Conservation (phyloP, 2,329 filamentous ascomycete genomes). For the Exophiala aquamarina region DNA sequence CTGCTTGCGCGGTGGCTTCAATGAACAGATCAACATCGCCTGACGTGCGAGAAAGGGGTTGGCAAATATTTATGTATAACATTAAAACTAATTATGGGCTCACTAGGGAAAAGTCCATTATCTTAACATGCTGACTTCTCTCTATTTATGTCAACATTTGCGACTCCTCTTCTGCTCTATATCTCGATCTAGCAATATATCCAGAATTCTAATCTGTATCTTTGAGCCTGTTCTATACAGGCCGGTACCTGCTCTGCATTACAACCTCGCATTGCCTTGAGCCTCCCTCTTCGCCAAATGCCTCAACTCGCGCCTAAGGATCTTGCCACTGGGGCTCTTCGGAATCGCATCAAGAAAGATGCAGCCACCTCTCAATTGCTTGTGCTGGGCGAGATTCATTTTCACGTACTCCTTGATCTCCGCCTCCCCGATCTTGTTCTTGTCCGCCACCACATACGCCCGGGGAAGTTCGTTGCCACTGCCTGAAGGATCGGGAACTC, state of each 20-base stretch:
- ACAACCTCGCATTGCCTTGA: slow-evolving; percentile 16
- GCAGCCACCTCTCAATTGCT: slow-evolving; percentile 38
- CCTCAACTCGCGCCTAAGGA: slow-evolving; percentile 36
- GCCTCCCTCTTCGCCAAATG: slow-evolving; percentile 29
- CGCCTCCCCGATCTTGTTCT: slow-evolving; percentile 29
- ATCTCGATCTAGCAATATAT: too few species aligned
- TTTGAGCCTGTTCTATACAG: neutral
- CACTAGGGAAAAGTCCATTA: too few species aligned
- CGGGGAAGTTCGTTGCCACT: slow-evolving; percentile 41
- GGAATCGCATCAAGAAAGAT: slow-evolving; percentile 38
- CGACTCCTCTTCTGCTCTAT: too few species aligned
- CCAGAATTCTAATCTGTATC: neutral
- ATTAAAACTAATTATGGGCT: too few species aligned
- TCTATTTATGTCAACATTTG: too few species aligned
- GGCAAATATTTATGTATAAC: too few species aligned
- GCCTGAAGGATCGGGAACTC: slow-evolving; percentile 34
- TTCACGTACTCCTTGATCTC: slow-evolving; percentile 35
- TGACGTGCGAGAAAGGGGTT: too few species aligned
- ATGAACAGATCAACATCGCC: too few species aligned
- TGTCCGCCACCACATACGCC: slow-evolving; percentile 43
- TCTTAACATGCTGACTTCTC: too few species aligned
- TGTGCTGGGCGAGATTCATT: slow-evolving; percentile 33
- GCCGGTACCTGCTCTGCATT: neutral
- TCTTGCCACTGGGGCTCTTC: slow-evolving; percentile 41
- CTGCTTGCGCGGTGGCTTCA: too few species aligned